Conservation (phyloP, 2,329 filamentous ascomycete species). For the Camillea tinctor region DNA sequence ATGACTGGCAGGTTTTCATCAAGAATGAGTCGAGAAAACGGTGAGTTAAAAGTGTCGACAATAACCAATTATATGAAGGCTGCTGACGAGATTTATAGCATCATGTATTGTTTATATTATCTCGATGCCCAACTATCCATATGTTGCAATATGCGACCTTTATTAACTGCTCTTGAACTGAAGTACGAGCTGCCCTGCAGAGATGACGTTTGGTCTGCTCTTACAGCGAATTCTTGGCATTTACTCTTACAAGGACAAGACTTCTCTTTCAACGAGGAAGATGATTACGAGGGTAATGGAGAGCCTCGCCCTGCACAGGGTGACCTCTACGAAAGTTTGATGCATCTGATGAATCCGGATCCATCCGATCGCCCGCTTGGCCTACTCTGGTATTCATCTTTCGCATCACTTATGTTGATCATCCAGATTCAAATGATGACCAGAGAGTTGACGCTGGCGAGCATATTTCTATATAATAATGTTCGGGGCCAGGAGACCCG, state of each 20-base stretch:
- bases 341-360: constrained; percentile 11
- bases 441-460: constrained; percentile 8
- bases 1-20: constrained; percentile 41
- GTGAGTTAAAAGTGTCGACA: neutral
- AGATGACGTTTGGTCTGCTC: constrained; percentile 9
- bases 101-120: constrained; percentile 11
- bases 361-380: constrained; percentile 5
- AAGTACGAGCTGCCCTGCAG: constrained; percentile 10
- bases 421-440: constrained; percentile 14
- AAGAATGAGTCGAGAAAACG: constrained; percentile 39
- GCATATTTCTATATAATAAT: constrained; percentile 10
- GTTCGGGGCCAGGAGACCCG: constrained; percentile 8
- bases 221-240: constrained; percentile 10
- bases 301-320: constrained; percentile 11
- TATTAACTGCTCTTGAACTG: constrained; percentile 7
- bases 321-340: constrained; percentile 11
- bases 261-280: constrained; percentile 12
- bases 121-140: constrained; percentile 9
- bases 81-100: neutral
- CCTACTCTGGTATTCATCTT: constrained; percentile 12
- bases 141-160: constrained; percentile 8
- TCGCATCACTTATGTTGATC: constrained; percentile 10
- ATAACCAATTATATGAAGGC: too few relatives aligned
- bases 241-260: constrained; percentile 18
- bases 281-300: constrained; percentile 8